phyloP scores from a whole-genome alignment of 2,329 filamentous ascomycete species.

The Colletotrichum tropicale region DNA sequence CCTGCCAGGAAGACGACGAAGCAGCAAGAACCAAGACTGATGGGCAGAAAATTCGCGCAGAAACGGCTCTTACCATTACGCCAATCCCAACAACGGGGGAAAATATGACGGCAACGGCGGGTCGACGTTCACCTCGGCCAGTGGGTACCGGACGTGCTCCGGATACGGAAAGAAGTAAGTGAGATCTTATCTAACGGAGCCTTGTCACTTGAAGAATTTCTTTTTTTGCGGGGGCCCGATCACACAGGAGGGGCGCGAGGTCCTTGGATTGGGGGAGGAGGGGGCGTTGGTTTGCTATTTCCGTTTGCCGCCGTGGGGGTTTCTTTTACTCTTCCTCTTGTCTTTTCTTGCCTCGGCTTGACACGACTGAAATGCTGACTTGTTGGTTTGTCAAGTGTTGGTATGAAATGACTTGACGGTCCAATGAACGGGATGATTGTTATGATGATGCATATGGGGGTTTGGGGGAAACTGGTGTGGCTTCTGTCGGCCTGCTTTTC shows the following conservation, averaged over 20 bases:
- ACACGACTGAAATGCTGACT: neutral
- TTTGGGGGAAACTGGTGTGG: neutral
- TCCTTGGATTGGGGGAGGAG: neutral
- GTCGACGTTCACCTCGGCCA: conserved; percentile 67
- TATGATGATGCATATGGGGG: neutral
- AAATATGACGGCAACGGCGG: conserved; percentile 65
- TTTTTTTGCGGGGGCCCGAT: neutral
- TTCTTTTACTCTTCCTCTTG: neutral
- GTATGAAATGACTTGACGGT: neutral
- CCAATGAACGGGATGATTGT: neutral
- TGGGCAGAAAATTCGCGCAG: conserved; percentile 31
- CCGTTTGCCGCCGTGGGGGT: neutral
- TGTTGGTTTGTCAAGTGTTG: neutral
- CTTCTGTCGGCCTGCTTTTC: neutral
- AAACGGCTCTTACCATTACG: conserved; percentile 75
- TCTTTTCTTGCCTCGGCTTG: neutral
- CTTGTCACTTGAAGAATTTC: neutral
- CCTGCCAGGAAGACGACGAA: neutral
- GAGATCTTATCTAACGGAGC: neutral
- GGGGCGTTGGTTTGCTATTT: neutral
- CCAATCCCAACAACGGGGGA: conserved; percentile 69
- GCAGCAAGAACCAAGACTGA: neutral
- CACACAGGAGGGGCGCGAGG: neutral
- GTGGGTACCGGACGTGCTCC: conserved; percentile 33
- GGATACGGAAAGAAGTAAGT: conserved; percentile 18